Conservation (phyloP, 208 protist genomes). For the Trypanosoma avium region DNA sequence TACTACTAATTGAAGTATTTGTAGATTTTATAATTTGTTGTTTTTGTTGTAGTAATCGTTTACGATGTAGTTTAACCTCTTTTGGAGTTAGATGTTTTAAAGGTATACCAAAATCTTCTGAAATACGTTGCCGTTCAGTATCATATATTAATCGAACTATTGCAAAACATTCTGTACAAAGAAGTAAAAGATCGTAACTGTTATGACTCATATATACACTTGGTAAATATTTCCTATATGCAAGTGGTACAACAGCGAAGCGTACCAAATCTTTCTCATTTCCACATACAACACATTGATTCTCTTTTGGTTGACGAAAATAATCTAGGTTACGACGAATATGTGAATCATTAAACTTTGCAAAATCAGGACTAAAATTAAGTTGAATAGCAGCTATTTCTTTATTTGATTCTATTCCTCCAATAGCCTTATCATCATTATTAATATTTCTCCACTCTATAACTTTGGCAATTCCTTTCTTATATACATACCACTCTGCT, state of each 20-base stretch:
- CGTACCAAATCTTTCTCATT: slow-evolving; percentile 36
- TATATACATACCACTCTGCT: slow-evolving; percentile 61
- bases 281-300: slow-evolving; percentile 61
- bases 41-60: not conserved
- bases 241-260: slow-evolving; percentile 58
- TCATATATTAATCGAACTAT: slow-evolving; percentile 35
- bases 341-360: slow-evolving; percentile 57
- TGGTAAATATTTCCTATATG: slow-evolving; percentile 67
- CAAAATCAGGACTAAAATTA: slow-evolving; percentile 51
- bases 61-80: not conserved
- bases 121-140: slow-evolving; percentile 25
- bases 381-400: slow-evolving; percentile 54
- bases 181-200: slow-evolving; percentile 65
- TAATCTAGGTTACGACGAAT: slow-evolving; percentile 66
- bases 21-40: too few species aligned
- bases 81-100: slow-evolving; percentile 27
- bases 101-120: slow-evolving; percentile 50
- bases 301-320: slow-evolving; percentile 58
- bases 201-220: slow-evolving; percentile 79
- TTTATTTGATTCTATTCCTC: not conserved
- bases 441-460: slow-evolving; percentile 33
- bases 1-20: not conserved
- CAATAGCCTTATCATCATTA: not conserved
- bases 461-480: slow-evolving; percentile 55
- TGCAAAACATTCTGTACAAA: slow-evolving; percentile 59